These are phyloP conservation scores for Sporothrix dimorphospora DNA, from an alignment of 2,329 filamentous ascomycete species.

Conservation along the genomic window DNA sequence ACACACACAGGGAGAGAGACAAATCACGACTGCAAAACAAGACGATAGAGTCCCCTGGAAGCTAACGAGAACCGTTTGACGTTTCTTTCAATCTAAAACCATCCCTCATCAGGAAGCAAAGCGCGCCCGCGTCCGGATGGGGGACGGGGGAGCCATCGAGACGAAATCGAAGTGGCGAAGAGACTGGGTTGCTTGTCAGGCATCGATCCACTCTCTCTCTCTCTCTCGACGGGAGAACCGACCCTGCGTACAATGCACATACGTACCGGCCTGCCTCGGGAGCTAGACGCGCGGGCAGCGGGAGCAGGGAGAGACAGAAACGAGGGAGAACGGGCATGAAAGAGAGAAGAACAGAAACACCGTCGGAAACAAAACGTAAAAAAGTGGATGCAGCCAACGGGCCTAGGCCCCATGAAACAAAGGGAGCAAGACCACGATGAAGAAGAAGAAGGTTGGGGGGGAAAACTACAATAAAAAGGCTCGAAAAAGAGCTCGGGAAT, in stretches of 20 bases:
- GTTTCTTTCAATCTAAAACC: neutral
- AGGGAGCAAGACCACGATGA: neutral
- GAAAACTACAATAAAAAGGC: neutral
- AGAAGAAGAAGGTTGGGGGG: neutral
- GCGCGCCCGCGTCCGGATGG: slow-evolving; percentile 12
- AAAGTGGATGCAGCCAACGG: neutral
- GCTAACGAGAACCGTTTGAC: neutral
- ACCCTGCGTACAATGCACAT: no score
- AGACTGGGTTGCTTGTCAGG: neutral
- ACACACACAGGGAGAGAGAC: neutral
- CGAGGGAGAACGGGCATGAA: no score
- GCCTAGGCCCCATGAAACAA: slow-evolving; percentile 10
- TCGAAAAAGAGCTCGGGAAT: no score
- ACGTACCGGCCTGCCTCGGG: neutral
- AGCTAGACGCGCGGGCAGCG: slow-evolving; percentile 15
- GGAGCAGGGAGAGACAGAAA: slow-evolving; percentile 19
- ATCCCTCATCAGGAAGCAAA: slow-evolving; percentile 17
- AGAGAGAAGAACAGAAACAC: neutral
- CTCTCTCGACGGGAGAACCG: no score
- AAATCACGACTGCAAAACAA: neutral
- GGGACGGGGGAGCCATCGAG: neutral
- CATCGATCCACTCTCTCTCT: neutral
- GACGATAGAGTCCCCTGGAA: neutral
- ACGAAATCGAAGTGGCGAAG: neutral
- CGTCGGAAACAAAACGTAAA: slow-evolving; percentile 1